Evolutionary conservation across 129 eudicot species (phyloP), one percentile per base, ranked within the genome.

Genomic region (Escallonia rubra): DNA sequence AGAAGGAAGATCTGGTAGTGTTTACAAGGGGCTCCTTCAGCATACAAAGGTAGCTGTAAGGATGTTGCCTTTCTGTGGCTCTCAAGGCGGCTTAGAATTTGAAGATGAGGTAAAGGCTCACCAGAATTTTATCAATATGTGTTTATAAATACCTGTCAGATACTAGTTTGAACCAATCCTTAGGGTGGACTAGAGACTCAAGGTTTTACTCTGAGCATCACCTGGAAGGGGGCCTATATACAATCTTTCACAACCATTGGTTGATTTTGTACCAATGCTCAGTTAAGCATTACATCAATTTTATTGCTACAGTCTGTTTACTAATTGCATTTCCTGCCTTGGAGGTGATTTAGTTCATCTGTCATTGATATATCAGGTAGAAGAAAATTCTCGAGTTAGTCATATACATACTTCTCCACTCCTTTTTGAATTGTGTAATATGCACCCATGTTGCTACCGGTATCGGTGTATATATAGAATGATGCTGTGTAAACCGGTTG

Each of bases 61-160:
- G 86, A 92, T 92, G 96, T 65, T 92, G 67, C 98, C 95, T 12
- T 78, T 84, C 6, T 76, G 71, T 73, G 89, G 89, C 70, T 84
- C 85, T 74, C 87, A 77, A 59, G 62, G 86, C 41, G 91, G 84
- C 74, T 49, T 64, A 10, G 85, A 81, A 61, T 92, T 92, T 47
- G 79, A 77, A 65, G 43, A 74, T 64, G 78, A 86, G 98, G 98
- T 92, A 80, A 79, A 51, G 14, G 11, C 38, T 57, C 54, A 11
- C n/a, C 9, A 15, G 34, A 59, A 39, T 47, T 8, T 7, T 52
- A 11, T 11, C n/a, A n/a, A 52, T n/a, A 8, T 47, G 9, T 10
- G 16, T 57, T 46, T 34, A 34, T 45, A 15, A 40, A 56, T 67
- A 15, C 58, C 23, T 71, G 8, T 8, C 43, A 50, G 12, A 43